Evolutionary conservation across 2,329 filamentous ascomycete species (phyloP).

Genomic region (Nemania diffusa): DNA sequence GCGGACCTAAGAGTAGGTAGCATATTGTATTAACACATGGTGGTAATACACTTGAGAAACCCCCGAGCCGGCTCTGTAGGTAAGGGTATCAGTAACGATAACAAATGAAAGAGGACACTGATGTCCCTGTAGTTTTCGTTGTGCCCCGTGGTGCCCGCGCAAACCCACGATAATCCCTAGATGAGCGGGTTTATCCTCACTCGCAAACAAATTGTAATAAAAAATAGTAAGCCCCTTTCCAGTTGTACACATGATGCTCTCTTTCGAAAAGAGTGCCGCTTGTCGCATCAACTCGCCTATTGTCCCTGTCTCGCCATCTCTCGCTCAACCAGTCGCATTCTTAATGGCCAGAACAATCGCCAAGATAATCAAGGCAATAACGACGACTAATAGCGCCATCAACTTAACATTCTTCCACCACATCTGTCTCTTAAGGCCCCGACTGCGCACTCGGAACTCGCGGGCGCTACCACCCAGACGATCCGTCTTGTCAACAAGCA

Average conservation of each 20-base stretch:
- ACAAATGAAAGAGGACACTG: constrained; percentile 14
- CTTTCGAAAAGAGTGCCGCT: background rate
- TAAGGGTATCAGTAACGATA: constrained; percentile 39
- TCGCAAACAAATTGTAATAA: constrained; percentile 17
- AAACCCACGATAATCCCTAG: constrained; percentile 9
- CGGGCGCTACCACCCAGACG: constrained; percentile 85
- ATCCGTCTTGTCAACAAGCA: constrained; percentile 97
- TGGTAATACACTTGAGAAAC: constrained; percentile 36
- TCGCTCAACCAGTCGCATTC: constrained; percentile 49
- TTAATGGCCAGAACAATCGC: constrained; percentile 66
- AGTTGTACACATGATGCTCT: constrained; percentile 26
- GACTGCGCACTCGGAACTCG: constrained; percentile 89
- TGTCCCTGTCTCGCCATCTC: too few relatives aligned
- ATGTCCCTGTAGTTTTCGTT: constrained; percentile 3
- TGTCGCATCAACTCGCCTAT: background rate
- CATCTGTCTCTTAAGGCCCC: constrained; percentile 90
- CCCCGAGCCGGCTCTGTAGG: constrained; percentile 27
- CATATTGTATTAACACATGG: constrained; percentile 39
- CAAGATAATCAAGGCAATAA: constrained; percentile 68
- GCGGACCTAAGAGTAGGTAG: constrained; percentile 10
- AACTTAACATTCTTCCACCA: constrained; percentile 99
- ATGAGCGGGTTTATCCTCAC: constrained; percentile 11
- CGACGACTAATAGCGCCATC: constrained; percentile 81
- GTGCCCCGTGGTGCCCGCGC: background rate
- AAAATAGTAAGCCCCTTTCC: constrained; percentile 14